Evolutionary conservation across 164 flowering plant species (phyloP).

Genomic region (Saururus chinensis): DNA sequence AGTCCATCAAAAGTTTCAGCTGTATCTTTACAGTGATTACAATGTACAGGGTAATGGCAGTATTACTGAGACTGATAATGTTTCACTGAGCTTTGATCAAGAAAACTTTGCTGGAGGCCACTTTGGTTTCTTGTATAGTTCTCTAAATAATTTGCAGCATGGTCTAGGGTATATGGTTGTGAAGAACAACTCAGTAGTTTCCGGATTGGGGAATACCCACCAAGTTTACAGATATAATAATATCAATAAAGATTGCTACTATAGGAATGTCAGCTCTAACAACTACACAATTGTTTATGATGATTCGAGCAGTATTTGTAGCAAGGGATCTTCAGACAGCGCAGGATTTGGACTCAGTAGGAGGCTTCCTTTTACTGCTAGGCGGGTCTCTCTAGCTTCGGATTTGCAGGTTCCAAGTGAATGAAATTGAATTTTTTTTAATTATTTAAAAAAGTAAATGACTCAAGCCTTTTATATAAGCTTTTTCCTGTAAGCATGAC

Average conservation of each 20-base stretch:
- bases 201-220: conserved; percentile 56
- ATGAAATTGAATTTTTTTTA: too few species aligned
- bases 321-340: neutral
- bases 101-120: conserved; percentile 7
- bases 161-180: conserved; percentile 55
- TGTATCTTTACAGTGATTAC: conserved; percentile 23
- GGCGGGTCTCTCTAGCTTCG: neutral
- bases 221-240: conserved; percentile 41
- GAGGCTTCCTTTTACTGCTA: conserved; percentile 9
- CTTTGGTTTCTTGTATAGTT: conserved; percentile 13
- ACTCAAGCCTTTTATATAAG: too few species aligned
- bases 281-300: conserved; percentile 71
- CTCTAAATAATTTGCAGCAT: conserved; percentile 43
- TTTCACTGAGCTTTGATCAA: conserved; percentile 48
- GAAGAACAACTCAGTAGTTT: conserved; percentile 37
- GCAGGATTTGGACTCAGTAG: conserved; percentile 5
- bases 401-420: too few species aligned
- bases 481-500: too few species aligned
- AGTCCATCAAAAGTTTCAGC: conserved; percentile 26
- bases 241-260: conserved; percentile 45
- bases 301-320: conserved; percentile 24
- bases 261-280: conserved; percentile 70
- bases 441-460: too few species aligned
- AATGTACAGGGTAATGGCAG: conserved; percentile 35
- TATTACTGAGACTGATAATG: conserved; percentile 21